Evolutionary conservation across 2,329 filamentous ascomycete genomes (phyloP).

Genomic region (Talaromyces sp.): DNA sequence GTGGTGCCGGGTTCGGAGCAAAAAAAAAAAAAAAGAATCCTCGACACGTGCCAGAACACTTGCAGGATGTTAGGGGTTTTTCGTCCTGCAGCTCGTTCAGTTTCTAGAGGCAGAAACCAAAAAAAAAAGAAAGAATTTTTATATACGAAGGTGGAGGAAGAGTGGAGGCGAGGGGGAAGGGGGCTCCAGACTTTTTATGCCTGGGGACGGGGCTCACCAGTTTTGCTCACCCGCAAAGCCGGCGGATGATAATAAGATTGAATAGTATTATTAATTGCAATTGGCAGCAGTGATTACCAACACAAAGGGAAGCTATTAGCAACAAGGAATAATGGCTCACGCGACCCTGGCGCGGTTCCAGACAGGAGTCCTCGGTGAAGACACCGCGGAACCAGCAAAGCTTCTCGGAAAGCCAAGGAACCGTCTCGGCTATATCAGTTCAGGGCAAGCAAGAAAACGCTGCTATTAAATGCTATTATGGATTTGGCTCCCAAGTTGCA

Average conservation of each 20-base stretch:
- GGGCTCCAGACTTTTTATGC: not conserved
- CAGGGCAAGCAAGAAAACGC: not conserved
- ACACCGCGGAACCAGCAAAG: not conserved
- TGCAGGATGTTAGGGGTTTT: not conserved
- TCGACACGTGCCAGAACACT: not conserved
- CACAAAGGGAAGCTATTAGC: not conserved
- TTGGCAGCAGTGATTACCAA: not conserved
- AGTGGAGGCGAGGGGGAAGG: not conserved
- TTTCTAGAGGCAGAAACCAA: not conserved
- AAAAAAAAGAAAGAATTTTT: not conserved
- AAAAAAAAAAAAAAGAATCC: constrained; percentile 5
- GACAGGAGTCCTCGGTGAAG: not conserved
- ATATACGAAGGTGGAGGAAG: not conserved
- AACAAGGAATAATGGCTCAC: not conserved
- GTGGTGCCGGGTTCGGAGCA: constrained; percentile 8
- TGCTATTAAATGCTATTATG: not conserved
- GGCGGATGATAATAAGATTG: not conserved
- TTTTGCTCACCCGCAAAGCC: not conserved
- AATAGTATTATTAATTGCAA: not conserved
- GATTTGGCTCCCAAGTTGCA: not conserved
- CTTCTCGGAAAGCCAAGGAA: not conserved
- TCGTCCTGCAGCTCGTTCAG: not conserved
- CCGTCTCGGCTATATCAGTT: not conserved
- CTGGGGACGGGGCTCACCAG: not conserved
- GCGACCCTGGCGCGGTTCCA: not conserved